phyloP scores from a whole-genome alignment of 495 filamentous ascomycete species.

The Achaetomiella virescens region DNA sequence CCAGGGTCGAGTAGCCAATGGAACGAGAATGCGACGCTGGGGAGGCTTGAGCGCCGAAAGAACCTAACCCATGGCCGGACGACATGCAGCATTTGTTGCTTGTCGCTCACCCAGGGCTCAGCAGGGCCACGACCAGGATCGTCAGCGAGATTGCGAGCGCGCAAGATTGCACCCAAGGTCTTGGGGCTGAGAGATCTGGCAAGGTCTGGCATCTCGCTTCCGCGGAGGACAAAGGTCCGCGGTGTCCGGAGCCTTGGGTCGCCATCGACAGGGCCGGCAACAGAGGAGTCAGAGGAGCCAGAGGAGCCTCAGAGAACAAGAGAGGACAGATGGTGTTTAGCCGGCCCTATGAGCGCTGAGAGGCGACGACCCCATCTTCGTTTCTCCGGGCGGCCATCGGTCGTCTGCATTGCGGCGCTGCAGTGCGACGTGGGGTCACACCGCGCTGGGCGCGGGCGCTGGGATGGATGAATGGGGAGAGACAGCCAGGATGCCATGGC shows the following conservation, averaged over 20 bases:
- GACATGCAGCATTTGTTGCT: background rate
- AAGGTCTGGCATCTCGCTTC: background rate
- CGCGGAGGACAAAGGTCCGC: background rate
- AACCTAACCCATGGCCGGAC: background rate
- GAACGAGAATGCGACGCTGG: background rate
- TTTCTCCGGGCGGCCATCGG: background rate
- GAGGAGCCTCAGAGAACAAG: no score
- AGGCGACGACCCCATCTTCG: background rate
- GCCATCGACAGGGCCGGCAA: background rate
- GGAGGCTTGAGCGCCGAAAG: background rate
- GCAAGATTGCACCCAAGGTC: background rate
- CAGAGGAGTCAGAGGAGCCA: no score
- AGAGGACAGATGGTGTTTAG: background rate
- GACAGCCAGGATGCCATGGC: no score
- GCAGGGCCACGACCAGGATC: background rate
- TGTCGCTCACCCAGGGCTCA: background rate
- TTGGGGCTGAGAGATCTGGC: background rate
- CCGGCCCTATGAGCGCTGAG: slow-evolving; percentile 6
- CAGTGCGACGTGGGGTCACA: background rate
- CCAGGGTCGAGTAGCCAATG: background rate
- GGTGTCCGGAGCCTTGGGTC: background rate
- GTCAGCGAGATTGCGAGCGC: background rate
- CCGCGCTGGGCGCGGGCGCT: no score
- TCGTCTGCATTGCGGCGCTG: background rate
- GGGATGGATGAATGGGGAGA: no score